phyloP scores from a whole-genome alignment of 2,329 filamentous ascomycete genomes.

The Orbilia oligospora region DNA sequence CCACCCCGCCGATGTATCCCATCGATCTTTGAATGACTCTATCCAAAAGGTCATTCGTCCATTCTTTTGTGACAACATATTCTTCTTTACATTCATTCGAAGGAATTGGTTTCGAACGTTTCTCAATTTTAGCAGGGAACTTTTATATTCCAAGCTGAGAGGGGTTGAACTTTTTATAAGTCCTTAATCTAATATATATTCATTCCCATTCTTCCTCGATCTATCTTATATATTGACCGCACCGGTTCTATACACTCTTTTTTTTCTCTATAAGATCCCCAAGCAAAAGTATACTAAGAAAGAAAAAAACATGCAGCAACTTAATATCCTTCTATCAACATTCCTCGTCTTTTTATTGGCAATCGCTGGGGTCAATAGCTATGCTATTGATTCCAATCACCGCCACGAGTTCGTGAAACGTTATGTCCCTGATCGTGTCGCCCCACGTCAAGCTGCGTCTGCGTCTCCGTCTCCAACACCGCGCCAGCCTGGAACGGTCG shows the following conservation, averaged over 20 bases:
- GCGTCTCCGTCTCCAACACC: background rate
- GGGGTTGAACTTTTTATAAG: background rate
- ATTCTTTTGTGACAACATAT: constrained; percentile 45
- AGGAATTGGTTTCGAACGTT: constrained; percentile 10
- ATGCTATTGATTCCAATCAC: constrained; percentile 25
- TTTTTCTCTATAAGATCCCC: constrained; percentile 5
- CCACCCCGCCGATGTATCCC: constrained; percentile 39
- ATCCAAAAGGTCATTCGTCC: constrained; percentile 54
- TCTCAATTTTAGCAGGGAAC: constrained; percentile 7
- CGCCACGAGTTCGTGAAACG: constrained; percentile 12
- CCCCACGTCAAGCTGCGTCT: background rate
- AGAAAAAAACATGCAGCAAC: constrained; percentile 31
- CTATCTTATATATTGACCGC: background rate
- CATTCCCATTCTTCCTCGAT: constrained; percentile 19
- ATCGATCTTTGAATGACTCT: constrained; percentile 58
- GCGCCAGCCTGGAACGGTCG: constrained; percentile 16
- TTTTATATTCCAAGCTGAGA: constrained; percentile 14
- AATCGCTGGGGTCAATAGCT: constrained; percentile 29
- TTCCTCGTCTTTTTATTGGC: constrained; percentile 41
- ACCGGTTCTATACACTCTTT: constrained; percentile 32
- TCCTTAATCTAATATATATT: constrained; percentile 31
- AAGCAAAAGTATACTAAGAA: constrained; percentile 8
- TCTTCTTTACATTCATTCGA: constrained; percentile 38
- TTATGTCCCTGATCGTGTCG: background rate
- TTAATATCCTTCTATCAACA: constrained; percentile 51